Evolutionary conservation across 805 yeast genomes (phyloP).

Genomic region (Kuraishia capsulata): DNA sequence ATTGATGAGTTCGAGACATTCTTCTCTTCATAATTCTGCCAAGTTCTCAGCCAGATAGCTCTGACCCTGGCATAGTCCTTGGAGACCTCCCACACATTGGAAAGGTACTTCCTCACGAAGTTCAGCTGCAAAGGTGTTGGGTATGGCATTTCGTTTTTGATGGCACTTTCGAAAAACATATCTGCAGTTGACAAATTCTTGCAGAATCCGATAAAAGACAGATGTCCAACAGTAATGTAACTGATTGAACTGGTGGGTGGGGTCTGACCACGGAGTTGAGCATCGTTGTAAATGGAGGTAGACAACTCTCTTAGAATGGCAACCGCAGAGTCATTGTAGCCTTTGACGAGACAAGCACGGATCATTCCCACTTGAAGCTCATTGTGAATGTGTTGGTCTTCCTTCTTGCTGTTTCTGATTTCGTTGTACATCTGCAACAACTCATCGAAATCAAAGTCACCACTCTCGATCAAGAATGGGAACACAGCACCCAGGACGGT

Average conservation of each 20-base stretch:
- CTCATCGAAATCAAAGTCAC: conserved; percentile 53
- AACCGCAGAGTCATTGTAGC: conserved; percentile 58
- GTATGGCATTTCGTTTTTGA: conserved; percentile 65
- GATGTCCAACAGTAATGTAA: conserved; percentile 63
- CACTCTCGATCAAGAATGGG: conserved; percentile 55
- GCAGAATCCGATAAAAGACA: conserved; percentile 70
- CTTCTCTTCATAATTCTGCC: conserved; percentile 42
- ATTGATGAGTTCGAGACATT: conserved; percentile 55
- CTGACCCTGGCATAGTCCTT: conserved; percentile 50
- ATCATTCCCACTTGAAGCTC: conserved; percentile 65
- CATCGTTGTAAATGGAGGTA: conserved; percentile 32
- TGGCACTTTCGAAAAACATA: conserved; percentile 66
- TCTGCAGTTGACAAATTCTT: conserved; percentile 64
- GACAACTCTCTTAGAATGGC: conserved; percentile 54
- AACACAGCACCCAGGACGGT: conserved; percentile 60
- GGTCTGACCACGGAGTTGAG: conserved; percentile 4
- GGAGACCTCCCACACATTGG: conserved; percentile 49
- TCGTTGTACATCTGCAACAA: conserved; percentile 44
- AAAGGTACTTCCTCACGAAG: conserved; percentile 53
- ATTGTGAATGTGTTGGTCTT: conserved; percentile 22
- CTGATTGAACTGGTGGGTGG: conserved; percentile 23
- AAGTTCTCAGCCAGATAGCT: conserved; percentile 54
- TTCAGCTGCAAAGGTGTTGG: conserved; percentile 64
- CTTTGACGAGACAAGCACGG: conserved; percentile 57
- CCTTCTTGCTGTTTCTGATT: conserved; percentile 21